phyloP scores from a whole-genome alignment of 2,329 filamentous ascomycete genomes.

The Coniochaeta prunicola region DNA sequence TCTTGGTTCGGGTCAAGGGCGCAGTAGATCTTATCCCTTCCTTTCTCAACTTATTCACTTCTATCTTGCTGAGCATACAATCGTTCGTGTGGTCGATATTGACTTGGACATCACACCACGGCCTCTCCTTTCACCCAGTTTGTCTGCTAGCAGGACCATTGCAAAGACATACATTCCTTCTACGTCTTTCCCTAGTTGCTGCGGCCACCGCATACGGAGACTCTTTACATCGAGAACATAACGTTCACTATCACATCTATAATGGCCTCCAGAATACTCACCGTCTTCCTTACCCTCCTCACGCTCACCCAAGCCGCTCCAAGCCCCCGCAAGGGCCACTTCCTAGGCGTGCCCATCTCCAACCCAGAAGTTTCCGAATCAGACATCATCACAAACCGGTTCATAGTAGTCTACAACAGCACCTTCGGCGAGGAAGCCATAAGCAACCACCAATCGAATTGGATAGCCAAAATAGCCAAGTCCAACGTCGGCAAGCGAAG shows the following conservation, averaged over 20 bases:
- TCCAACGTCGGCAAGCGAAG: conserved; percentile 49
- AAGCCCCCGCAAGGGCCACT: conserved; percentile 14
- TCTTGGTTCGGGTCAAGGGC: not conserved
- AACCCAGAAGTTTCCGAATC: conserved; percentile 34
- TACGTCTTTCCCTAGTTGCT: not conserved
- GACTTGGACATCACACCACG: not conserved
- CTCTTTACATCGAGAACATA: not conserved
- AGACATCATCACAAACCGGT: conserved; percentile 47
- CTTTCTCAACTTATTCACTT: not conserved
- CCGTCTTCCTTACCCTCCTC: conserved; percentile 13
- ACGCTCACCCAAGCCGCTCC: conserved; percentile 13
- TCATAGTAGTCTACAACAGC: conserved; percentile 59
- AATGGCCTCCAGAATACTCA: conserved; percentile 17
- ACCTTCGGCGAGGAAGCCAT: conserved; percentile 41
- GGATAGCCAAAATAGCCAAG: conserved; percentile 44
- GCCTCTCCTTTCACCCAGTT: not conserved
- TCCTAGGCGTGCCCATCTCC: conserved; percentile 36
- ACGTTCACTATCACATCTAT: conserved; percentile 14
- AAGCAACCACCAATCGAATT: conserved; percentile 38
- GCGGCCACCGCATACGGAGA: conserved; percentile 1
- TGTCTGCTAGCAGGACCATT: not conserved
- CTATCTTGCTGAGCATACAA: not conserved
- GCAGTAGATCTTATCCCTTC: not conserved
- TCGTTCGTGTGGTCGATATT: not conserved
- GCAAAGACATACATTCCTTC: conserved; percentile 2